A percentile compares a stretch with the other conserved stretches of the same genome.
Evolutionary conservation across 2,329 filamentous ascomycete species (phyloP).

Genomic region (Sporothrix dimorphospora): DNA sequence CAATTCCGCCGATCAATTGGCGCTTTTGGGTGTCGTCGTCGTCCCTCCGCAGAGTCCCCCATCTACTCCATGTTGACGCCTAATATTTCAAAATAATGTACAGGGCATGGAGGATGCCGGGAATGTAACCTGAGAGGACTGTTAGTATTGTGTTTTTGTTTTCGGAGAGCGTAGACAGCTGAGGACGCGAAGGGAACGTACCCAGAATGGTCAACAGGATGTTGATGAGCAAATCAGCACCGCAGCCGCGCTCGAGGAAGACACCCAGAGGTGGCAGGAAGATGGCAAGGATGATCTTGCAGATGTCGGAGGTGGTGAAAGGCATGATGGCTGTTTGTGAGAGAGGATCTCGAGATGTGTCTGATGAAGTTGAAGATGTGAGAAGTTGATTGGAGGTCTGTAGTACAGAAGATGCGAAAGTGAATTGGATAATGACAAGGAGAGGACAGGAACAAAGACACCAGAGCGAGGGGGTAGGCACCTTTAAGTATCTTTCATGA

Average conservation of each 20-base stretch:
- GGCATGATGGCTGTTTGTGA: constrained; percentile 50
- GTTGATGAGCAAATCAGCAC: constrained; percentile 88
- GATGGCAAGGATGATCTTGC: constrained; percentile 81
- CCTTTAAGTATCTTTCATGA: constrained; percentile 18
- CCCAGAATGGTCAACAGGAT: constrained; percentile 79
- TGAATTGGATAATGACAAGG: background rate
- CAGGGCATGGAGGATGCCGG: constrained; percentile 89
- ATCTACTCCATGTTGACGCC: background rate
- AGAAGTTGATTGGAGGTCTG: background rate
- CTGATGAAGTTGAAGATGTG: background rate
- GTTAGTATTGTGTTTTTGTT: background rate
- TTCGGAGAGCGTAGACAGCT: background rate
- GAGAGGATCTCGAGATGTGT: constrained; percentile 7
- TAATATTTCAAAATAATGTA: constrained; percentile 94
- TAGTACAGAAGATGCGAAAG: constrained; percentile 1
- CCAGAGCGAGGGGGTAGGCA: background rate
- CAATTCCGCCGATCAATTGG: background rate
- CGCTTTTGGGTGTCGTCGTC: background rate
- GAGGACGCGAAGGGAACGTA: constrained; percentile 37
- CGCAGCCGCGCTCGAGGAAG: constrained; percentile 91
- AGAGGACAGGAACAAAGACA: constrained; percentile 1
- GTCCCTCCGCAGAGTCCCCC: background rate
- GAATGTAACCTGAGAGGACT: constrained; percentile 57
- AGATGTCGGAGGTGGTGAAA: constrained; percentile 63
- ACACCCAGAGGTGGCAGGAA: constrained; percentile 88